Evolutionary conservation across 202 grass and related monocot species (phyloP), one percentile per base, ranked within the genome.

Genomic region (Schoenoplectus tabernaemontani): DNA sequence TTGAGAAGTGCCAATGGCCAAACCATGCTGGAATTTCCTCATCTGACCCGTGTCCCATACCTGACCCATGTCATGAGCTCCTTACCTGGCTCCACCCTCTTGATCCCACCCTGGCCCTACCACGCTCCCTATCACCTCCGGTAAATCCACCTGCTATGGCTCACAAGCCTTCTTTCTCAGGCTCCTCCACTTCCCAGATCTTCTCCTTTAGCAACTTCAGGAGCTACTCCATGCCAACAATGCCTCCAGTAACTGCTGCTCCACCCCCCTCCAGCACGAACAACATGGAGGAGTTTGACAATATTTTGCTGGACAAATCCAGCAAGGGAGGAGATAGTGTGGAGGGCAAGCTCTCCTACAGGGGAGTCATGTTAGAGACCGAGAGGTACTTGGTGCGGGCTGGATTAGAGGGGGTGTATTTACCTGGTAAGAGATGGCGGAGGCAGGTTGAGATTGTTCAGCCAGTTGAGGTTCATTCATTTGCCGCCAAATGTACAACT

Each of bases 41-140:
- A 0, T 76, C 71, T 76, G 71, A 80, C 60, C 78, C 39, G 1
- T 79, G 34, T 79, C 76, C 38, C 20, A 53, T 64, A 53, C 57
- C 76, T 22, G 92, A 99, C 80, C 96, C 96, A 13, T 96, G 86
- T 76, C 58, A 77, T 32, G 91, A 93, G 59, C 90, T 99, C 12
- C 92, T 99, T 85, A 91, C 85, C 75, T 99, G 96, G 96, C 84
- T 99, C 74, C 92, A 90, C 57, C 96, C 96, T 84, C 89, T 99
- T 38, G 96, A 99, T 83, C 90, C 87, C 54, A 87, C 90, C 58
- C 83, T 99, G 71, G 88, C 87, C 24, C 83, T 83, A 43, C 85
- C 96, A 61, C 87, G 61, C 72, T 82, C 92, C 58, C 77, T 96
- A 78, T 81, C 92, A 62, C 90, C 96, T 83, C 90, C 96, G 44